Conservation (phyloP, 2,329 filamentous ascomycete species). For the Colletotrichum simmondsii region DNA sequence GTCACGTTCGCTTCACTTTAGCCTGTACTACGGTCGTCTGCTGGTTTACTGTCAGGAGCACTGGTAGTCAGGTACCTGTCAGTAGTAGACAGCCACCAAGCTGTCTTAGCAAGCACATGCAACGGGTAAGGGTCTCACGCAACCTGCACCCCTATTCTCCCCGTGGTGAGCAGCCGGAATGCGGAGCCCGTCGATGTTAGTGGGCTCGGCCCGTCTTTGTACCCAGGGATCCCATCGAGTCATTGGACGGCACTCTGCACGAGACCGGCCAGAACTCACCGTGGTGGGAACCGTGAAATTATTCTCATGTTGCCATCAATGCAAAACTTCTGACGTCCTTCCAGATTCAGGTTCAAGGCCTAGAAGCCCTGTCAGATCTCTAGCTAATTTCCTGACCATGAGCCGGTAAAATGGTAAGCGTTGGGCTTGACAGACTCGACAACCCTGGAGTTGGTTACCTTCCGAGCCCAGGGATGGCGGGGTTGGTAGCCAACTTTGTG, state of each 20-base stretch:
- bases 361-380: neutral
- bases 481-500: neutral
- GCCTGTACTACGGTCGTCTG: neutral
- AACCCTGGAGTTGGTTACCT: neutral
- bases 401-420: neutral
- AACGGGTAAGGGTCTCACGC: slow-evolving; percentile 19
- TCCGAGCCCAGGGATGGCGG: neutral
- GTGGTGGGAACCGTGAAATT: slow-evolving; percentile 29
- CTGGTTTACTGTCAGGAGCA: neutral
- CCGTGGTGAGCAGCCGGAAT: slow-evolving; percentile 4
- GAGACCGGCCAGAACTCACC: slow-evolving; percentile 19
- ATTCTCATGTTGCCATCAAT: slow-evolving; percentile 33
- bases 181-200: slow-evolving; percentile 20
- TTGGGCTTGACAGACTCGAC: neutral
- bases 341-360: neutral
- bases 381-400: neutral
- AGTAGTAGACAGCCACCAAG: slow-evolving; percentile 1
- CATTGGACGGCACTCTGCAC: slow-evolving; percentile 26
- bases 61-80: neutral
- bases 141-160: slow-evolving; percentile 16
- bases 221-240: slow-evolving; percentile 10
- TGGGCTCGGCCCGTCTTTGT: slow-evolving; percentile 28
- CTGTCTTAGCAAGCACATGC: slow-evolving; percentile 21
- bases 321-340: slow-evolving; percentile 19
- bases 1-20: slow-evolving; percentile 2